These are phyloP conservation scores for Phaffia australis DNA, from an alignment of 768 basidiomycete species.

Conservation along the genomic window DNA sequence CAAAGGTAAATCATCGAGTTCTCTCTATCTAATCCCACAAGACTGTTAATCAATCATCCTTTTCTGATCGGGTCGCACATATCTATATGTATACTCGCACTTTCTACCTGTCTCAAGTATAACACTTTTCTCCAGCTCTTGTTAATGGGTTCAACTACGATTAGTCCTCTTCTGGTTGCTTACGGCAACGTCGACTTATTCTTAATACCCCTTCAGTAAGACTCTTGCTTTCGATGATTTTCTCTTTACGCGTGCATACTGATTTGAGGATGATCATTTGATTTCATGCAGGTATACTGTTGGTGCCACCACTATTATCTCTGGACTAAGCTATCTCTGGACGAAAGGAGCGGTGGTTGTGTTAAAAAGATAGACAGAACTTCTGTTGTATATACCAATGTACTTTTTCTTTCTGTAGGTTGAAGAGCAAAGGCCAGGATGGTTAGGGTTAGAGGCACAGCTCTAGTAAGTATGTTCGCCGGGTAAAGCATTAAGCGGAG, in stretches of 20 bases:
- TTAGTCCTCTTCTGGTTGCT: slow-evolving; percentile 61
- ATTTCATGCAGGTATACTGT: slow-evolving; percentile 57
- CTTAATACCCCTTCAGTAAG: slow-evolving; percentile 5
- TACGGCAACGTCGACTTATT: slow-evolving; percentile 49
- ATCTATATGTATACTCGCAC: slow-evolving; percentile 1
- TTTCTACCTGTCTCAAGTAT: slow-evolving; percentile 43
- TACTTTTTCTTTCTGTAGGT: too few relatives aligned
- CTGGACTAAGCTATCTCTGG: slow-evolving; percentile 49
- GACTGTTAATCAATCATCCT: slow-evolving; percentile 3
- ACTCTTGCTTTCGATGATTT: not conserved
- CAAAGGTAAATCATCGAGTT: slow-evolving; percentile 52
- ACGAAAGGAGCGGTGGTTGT: slow-evolving; percentile 35
- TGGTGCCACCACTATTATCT: slow-evolving; percentile 82
- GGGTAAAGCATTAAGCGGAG: too few relatives aligned
- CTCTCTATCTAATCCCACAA: not conserved
- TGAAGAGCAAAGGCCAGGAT: too few relatives aligned
- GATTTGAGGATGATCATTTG: slow-evolving; percentile 2
- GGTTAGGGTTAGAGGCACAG: too few relatives aligned
- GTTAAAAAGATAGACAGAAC: slow-evolving; percentile 24
- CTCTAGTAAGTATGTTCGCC: too few relatives aligned
- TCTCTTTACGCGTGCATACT: not conserved
- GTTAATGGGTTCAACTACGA: slow-evolving; percentile 79
- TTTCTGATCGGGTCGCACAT: not conserved
- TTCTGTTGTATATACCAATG: not conserved
- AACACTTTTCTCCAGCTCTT: slow-evolving; percentile 87